Evolutionary conservation across 1,284 basidiomycete species (phyloP).

Genomic region (Austroboletus novae-zelandiae): DNA sequence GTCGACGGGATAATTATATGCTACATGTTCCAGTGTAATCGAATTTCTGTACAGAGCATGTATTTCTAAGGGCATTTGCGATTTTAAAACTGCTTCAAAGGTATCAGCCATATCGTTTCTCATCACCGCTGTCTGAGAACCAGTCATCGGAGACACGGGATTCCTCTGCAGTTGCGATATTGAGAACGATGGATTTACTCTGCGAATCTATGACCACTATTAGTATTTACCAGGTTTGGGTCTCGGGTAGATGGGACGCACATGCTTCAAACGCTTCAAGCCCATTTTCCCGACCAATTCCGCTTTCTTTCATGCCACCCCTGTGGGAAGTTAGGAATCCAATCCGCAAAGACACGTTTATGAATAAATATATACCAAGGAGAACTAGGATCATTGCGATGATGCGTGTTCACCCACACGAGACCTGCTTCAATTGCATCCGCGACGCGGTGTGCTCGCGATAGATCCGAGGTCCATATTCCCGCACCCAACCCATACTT

Average conservation of each 20-base stretch:
- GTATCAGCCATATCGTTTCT: conserved; percentile 57
- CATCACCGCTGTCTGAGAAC: conserved; percentile 59
- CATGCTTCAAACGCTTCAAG: conserved; percentile 75
- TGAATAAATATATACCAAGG: conserved; percentile 58
- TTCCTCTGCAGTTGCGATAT: conserved; percentile 60
- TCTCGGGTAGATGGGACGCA: conserved; percentile 34
- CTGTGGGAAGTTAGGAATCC: conserved; percentile 34
- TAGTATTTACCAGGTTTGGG: background rate
- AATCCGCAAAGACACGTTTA: background rate
- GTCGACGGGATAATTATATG: conserved; percentile 37
- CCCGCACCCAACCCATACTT: conserved; percentile 80
- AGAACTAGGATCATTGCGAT: conserved; percentile 83
- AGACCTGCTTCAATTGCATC: conserved; percentile 68
- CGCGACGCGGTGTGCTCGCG: conserved; percentile 69
- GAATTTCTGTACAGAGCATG: conserved; percentile 12
- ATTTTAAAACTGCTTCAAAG: background rate
- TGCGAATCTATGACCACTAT: conserved; percentile 58
- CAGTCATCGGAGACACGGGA: conserved; percentile 66
- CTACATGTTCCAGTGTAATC: conserved; percentile 7
- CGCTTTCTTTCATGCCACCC: conserved; percentile 86
- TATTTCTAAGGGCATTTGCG: conserved; percentile 11
- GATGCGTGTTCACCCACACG: conserved; percentile 85
- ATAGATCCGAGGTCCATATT: conserved; percentile 74
- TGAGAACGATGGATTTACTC: conserved; percentile 76
- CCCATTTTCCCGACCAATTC: conserved; percentile 80